Evolutionary conservation across 2,329 filamentous ascomycete genomes (phyloP).

Genomic region (Ilyonectria destructans): DNA sequence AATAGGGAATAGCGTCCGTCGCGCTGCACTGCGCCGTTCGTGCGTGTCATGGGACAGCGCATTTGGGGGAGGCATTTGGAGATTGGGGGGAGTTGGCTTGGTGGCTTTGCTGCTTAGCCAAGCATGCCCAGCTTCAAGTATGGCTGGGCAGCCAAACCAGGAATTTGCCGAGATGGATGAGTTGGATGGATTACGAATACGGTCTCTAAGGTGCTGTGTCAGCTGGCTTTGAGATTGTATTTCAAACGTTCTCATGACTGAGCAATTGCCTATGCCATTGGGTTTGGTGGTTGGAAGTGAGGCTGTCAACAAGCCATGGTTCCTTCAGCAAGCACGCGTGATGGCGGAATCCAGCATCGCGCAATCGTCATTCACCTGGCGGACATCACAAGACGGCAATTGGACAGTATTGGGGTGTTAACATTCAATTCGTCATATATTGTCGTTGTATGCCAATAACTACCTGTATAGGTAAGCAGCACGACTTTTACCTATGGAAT

Average conservation of each 20-base stretch:
- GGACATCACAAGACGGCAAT: not conserved
- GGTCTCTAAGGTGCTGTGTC: not conserved
- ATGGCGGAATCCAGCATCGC: not conserved
- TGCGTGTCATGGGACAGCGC: not conserved
- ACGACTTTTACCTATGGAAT: slow-evolving; percentile 10
- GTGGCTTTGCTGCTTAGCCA: not conserved
- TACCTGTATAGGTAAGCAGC: slow-evolving; percentile 2
- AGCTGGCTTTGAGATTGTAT: not conserved
- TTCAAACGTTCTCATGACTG: not conserved
- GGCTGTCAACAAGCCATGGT: not conserved
- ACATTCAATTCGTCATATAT: slow-evolving; percentile 28
- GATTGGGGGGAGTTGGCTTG: slow-evolving; percentile 2
- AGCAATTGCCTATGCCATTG: not conserved
- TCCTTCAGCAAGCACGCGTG: slow-evolving; percentile 1
- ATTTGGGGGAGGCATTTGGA: slow-evolving; percentile 9
- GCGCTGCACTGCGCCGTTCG: slow-evolving; percentile 4
- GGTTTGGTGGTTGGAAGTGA: not conserved
- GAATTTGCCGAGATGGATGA: not conserved
- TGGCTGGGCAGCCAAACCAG: not conserved
- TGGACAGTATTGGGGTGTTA: not conserved
- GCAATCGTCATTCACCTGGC: not conserved
- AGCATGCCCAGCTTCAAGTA: not conserved
- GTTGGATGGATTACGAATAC: not conserved
- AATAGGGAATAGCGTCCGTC: slow-evolving; percentile 38
- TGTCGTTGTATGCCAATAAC: not conserved